Evolutionary conservation across 1,284 basidiomycete genomes (phyloP).

Genomic region (Sporisorium iseilematis-ciliati): DNA sequence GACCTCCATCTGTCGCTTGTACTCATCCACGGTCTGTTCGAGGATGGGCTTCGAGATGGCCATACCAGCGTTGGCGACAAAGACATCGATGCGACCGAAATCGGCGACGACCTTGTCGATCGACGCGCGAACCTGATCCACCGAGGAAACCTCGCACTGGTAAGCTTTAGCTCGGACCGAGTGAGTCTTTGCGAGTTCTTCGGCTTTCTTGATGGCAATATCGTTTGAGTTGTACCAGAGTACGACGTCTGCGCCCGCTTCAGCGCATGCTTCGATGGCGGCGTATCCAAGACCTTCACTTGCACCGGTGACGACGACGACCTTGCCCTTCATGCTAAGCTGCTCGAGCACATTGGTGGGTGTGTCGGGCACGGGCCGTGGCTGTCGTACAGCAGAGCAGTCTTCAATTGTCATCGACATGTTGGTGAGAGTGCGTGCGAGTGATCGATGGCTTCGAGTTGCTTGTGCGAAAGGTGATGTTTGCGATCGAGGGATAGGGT

Average conservation of each 20-base stretch:
- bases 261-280: constrained; percentile 66
- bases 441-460: no score
- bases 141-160: constrained; percentile 57
- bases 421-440: constrained; percentile 7
- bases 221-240: constrained; percentile 66
- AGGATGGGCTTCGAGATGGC: constrained; percentile 51
- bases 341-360: constrained; percentile 53
- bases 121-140: constrained; percentile 36
- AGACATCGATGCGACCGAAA: constrained; percentile 59
- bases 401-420: constrained; percentile 62
- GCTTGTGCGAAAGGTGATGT: no score
- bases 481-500: background rate
- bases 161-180: constrained; percentile 60
- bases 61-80: constrained; percentile 56
- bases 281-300: constrained; percentile 68
- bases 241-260: constrained; percentile 66
- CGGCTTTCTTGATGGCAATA: constrained; percentile 54
- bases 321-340: constrained; percentile 67
- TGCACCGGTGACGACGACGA: constrained; percentile 65
- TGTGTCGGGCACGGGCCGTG: constrained; percentile 43
- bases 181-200: constrained; percentile 59
- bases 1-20: constrained; percentile 57
- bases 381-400: constrained; percentile 45
- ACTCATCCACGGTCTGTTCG: constrained; percentile 59
- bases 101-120: constrained; percentile 53